These are phyloP conservation scores for Bimuria novae-zelandiae DNA, from an alignment of 2,329 filamentous ascomycete genomes.

Conservation along the genomic window DNA sequence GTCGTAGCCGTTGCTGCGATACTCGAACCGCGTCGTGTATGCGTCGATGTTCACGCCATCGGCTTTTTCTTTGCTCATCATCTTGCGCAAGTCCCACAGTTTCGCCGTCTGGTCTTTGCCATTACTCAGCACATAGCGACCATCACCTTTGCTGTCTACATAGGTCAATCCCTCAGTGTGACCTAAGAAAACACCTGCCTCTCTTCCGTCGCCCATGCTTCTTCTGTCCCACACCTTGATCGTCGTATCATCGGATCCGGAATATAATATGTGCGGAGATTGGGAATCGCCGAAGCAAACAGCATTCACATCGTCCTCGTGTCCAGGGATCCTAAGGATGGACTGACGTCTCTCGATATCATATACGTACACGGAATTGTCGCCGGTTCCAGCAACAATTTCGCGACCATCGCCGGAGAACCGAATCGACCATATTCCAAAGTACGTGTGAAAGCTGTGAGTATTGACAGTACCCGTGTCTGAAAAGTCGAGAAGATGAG, in stretches of 20 bases:
- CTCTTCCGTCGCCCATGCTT: constrained; percentile 64
- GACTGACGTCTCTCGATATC: constrained; percentile 82
- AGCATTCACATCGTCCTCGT: constrained; percentile 90
- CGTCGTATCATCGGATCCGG: constrained; percentile 90
- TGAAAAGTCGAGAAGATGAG: constrained; percentile 76
- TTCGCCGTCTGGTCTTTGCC: constrained; percentile 98
- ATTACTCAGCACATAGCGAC: constrained; percentile 88
- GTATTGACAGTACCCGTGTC: constrained; percentile 49
- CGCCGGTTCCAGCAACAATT: constrained; percentile 85
- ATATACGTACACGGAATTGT: constrained; percentile 81
- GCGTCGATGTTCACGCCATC: constrained; percentile 60
- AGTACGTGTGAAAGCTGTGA: constrained; percentile 44
- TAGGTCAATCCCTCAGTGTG: constrained; percentile 70
- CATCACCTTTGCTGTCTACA: constrained; percentile 82
- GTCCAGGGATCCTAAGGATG: constrained; percentile 75
- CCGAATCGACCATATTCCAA: constrained; percentile 80
- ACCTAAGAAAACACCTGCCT: constrained; percentile 67
- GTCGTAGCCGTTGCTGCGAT: constrained; percentile 70
- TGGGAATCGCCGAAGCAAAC: constrained; percentile 91
- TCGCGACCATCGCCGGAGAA: constrained; percentile 92
- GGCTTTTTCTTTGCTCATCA: constrained; percentile 73
- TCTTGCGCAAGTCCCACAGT: constrained; percentile 91
- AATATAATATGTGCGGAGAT: constrained; percentile 93
- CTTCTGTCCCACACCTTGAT: constrained; percentile 96
- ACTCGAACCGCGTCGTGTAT: constrained; percentile 72